Conservation (phyloP, 179 eudicot genomes). For the Heliamphora pulchella region DNA sequence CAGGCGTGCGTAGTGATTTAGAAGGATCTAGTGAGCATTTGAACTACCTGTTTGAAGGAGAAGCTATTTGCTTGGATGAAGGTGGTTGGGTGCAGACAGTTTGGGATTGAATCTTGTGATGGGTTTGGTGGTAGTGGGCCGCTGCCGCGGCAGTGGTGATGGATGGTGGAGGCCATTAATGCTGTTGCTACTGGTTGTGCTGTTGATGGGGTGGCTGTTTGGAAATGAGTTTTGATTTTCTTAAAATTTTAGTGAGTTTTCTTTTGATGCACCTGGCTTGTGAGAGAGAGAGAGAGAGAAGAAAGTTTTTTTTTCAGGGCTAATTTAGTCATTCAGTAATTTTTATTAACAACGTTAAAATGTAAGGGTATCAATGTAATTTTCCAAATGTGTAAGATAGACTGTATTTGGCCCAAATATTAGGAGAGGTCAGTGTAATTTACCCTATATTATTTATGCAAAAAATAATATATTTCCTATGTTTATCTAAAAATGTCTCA, state of each 20-base stretch:
- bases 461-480: no score
- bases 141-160: conserved; percentile 10
- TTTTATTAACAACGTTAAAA: no score
- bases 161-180: conserved; percentile 16
- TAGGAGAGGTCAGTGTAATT: no score
- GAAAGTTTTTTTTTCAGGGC: no score
- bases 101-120: conserved; percentile 68
- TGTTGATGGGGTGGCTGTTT: conserved; percentile 23
- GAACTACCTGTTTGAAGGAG: conserved; percentile 89
- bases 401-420: no score
- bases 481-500: no score
- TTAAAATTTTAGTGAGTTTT: conserved; percentile 17
- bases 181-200: conserved; percentile 21
- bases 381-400: no score
- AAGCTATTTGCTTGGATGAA: conserved; percentile 85
- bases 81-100: conserved; percentile 75
- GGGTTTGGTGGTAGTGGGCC: conserved; percentile 26
- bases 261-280: conserved; percentile 23
- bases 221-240: conserved; percentile 32
- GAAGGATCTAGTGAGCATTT: conserved; percentile 83
- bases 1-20: conserved; percentile 32
- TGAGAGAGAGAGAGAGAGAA: neutral
- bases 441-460: no score
- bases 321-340: no score
- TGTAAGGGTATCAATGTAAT: no score